Base-by-base conservation (phyloP, 495 filamentous ascomycete genomes). In the Daldinia bambusicola region DNA sequence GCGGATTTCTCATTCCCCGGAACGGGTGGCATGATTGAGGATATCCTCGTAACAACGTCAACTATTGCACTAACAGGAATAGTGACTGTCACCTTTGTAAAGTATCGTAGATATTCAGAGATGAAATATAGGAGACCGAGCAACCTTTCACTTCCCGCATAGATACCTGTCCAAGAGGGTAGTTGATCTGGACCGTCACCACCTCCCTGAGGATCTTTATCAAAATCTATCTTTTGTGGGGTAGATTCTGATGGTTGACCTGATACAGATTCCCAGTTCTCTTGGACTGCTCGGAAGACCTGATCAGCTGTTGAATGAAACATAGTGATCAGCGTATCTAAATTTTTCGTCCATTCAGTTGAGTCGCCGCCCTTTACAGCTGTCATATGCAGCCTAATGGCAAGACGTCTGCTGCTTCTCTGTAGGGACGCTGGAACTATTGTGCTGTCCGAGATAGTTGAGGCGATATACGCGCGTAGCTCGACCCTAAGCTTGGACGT, bases 211-310 rank as follows among this genome's bases (percentile, higher is more conserved):
- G 84, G 82, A 16, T 81, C 80, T 6, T 61, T 43, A 20, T 85
- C 80, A 12, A 80, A 56, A 38, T 80, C 75, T 14, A 79, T 68
- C 5, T 70, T 26, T 55, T 80, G 72, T 10, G 57, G 63, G 43
- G 43, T 76, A 57, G 80, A 80, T 13, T 81, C 81, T 5, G 78
- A 82, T 16, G 83, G 78, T 53, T 80, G 82, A n/a, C 83, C 83
- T 0, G 79, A 83, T 14, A 83, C 79, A 12, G 92, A 87, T 72
- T 91, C 86, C 91, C 93, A 94, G 63, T 91, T 90, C 72, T 97
- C 93, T 8, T 89, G 76, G 0, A 95, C 82, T 32, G 89, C 86
- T 38, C 94, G 87, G 76, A 95, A 93, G 6, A 96, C 83, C 66
- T 88, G 84, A 72, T 94, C 88, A 41, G 89, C 83, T 13, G 91